A percentile compares a stretch with the other conserved stretches of the same genome.
Evolutionary conservation across 179 eudicot species (phyloP).

Genomic region (Silene noctiflora): DNA sequence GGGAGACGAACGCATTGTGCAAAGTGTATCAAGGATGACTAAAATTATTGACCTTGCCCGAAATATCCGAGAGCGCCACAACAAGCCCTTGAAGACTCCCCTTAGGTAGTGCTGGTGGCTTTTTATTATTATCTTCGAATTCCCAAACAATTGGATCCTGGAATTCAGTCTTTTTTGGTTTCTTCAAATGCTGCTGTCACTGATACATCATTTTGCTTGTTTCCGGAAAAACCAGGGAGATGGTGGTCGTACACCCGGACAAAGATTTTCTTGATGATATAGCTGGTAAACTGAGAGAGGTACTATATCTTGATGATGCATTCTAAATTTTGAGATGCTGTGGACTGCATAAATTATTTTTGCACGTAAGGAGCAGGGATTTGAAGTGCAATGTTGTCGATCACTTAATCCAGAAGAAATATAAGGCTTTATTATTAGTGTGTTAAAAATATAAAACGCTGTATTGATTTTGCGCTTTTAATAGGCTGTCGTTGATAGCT

Average conservation of each 20-base stretch:
- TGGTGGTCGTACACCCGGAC: constrained; percentile 97
- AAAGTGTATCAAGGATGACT: constrained; percentile 92
- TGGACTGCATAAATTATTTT: neutral
- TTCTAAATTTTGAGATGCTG: neutral
- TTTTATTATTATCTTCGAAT: neutral
- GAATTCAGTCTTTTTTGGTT: neutral
- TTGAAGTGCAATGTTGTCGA: constrained; percentile 3
- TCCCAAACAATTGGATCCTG: no score
- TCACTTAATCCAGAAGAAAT: neutral
- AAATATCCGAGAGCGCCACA: constrained; percentile 96
- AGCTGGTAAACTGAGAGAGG: constrained; percentile 85
- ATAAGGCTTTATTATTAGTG: neutral
- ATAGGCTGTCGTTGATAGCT: no score
- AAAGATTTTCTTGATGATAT: constrained; percentile 80
- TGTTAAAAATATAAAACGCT: neutral
- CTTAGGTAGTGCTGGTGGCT: constrained; percentile 48
- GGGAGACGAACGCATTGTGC: constrained; percentile 90
- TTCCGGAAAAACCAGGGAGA: constrained; percentile 54
- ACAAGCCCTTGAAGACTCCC: constrained; percentile 92
- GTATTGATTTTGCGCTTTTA: neutral
- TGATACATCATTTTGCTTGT: neutral
- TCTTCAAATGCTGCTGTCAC: constrained; percentile 17
- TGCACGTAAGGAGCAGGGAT: neutral
- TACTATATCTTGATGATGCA: constrained; percentile 20
- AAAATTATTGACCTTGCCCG: constrained; percentile 88